Evolutionary conservation across 75 land plant genomes (phyloP), one percentile per base, ranked within the genome.

Genomic region (Adiantum capillusveneris): DNA sequence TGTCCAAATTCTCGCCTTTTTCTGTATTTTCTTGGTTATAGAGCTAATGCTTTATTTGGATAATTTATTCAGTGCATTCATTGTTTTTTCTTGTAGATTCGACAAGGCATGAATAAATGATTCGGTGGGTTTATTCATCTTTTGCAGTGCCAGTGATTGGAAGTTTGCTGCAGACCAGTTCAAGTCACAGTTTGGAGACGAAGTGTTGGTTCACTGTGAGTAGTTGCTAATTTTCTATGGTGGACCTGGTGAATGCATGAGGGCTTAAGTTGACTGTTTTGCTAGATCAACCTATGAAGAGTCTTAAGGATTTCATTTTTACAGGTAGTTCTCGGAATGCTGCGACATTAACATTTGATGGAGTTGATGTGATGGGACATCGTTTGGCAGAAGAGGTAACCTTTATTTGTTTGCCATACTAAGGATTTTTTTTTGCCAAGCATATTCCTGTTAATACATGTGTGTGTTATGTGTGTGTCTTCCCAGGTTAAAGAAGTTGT

Each of bases 321-420:
- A 57, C 72, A 92, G 97, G 97, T 67, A 88, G 97, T 74, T 72
- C 79, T 46, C 13, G 76, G 37, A 92, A 92, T 68, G 37, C 69
- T 14, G 45, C 76, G 11, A 68, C 21, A 20, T 65, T 62, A 63
- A 83, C 96, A 53, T 75, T 88, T 55, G 78, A 89, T 85, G 97
- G 97, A 53, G 87, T 92, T 61, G 97, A 92, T 70, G 76, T 75
- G 27, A 92, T 92, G 97, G 97, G 97, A 17, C 67, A 75, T 17
- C 64, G 97, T 20, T 66, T 92, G 29, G 87, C 95, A 36, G 68
- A 92, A 27, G 97, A 92, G 95, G 97, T 88, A 17, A 28, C 49
- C 24, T 58, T 49, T 29, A 21, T 11, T 12, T 41, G 6, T 62
- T 57, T 65, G 62, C 27, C 5, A 26, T 13, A 13, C 12, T 5